Evolutionary conservation across 345 rosid genomes (phyloP).

Genomic region (Lenwebbia sp.): DNA sequence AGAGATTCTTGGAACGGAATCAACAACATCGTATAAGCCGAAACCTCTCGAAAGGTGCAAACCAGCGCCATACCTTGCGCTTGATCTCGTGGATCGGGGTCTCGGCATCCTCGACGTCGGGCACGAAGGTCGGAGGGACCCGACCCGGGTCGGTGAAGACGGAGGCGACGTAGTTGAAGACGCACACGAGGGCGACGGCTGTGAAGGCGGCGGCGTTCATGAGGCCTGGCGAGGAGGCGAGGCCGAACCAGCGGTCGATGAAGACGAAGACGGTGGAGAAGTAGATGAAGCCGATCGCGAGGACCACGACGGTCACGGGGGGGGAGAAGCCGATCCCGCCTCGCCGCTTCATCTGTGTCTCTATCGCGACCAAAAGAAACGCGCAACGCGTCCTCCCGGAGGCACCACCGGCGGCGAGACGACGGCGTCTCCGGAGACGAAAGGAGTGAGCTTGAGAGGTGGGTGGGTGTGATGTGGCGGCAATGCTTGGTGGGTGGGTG

Average conservation of each 20-base stretch:
- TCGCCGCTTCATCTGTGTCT: conserved; percentile 35
- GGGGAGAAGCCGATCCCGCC: conserved; percentile 38
- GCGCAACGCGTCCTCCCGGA: neutral
- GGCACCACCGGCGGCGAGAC: neutral
- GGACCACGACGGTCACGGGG: conserved; percentile 53
- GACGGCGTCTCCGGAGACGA: neutral
- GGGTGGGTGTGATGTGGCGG: neutral
- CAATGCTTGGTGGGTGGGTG: neutral
- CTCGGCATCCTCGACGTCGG: conserved; percentile 63
- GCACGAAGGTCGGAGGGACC: conserved; percentile 60
- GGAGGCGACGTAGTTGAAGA: conserved; percentile 44
- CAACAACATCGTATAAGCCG: neutral
- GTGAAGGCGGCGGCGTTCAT: conserved; percentile 68
- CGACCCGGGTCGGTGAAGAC: conserved; percentile 78
- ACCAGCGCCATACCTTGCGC: conserved; percentile 48
- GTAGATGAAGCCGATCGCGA: conserved; percentile 60
- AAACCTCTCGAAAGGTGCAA: neutral
- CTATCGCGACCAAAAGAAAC: neutral
- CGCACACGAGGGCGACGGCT: conserved; percentile 53
- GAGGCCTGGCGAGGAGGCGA: conserved; percentile 68
- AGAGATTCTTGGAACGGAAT: neutral
- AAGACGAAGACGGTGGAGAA: conserved; percentile 64
- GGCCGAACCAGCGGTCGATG: conserved; percentile 87
- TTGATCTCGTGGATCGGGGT: conserved; percentile 79
- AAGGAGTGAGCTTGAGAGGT: neutral